Evolutionary conservation across 352 stramenopile genomes (phyloP).

Genomic region (Proteromonas lacertae): DNA sequence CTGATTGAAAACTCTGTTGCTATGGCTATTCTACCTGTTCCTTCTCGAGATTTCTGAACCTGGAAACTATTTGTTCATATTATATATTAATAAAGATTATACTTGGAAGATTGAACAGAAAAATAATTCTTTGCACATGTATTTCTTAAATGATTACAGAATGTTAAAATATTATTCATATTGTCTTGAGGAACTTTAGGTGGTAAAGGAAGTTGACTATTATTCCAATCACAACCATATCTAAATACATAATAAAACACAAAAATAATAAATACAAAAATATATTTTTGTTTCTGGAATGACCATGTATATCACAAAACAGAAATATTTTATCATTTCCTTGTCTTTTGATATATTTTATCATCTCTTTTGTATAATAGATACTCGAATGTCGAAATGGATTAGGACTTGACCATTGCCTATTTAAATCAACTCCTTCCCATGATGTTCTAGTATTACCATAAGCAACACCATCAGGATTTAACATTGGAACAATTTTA

Average conservation of each 20-base stretch:
- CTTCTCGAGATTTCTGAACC: slow-evolving; percentile 46
- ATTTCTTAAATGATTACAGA: too few relatives aligned
- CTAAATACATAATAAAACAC: not conserved
- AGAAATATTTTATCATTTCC: slow-evolving; percentile 19
- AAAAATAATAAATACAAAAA: not conserved
- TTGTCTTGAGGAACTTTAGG: too few relatives aligned
- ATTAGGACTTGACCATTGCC: slow-evolving; percentile 28
- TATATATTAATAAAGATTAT: too few relatives aligned
- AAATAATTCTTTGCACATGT: too few relatives aligned
- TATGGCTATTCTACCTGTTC: slow-evolving; percentile 45
- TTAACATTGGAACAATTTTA: slow-evolving; percentile 57
- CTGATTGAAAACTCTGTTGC: slow-evolving; percentile 34
- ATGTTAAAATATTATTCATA: too few relatives aligned
- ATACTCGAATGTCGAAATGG: slow-evolving; percentile 38
- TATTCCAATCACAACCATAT: too few relatives aligned
- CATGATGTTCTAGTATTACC: slow-evolving; percentile 47
- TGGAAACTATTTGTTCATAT: too few relatives aligned
- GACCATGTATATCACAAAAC: slow-evolving; percentile 4
- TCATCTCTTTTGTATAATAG: slow-evolving; percentile 31
- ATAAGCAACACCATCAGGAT: slow-evolving; percentile 56
- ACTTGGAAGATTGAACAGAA: too few relatives aligned
- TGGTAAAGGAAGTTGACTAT: too few relatives aligned
- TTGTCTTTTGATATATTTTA: slow-evolving; percentile 17
- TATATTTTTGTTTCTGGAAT: too few relatives aligned
- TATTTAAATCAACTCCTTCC: slow-evolving; percentile 14